Evolutionary conservation across 345 rosid species (phyloP), one percentile per base, ranked within the genome.

Genomic region (Adansonia digitata): DNA sequence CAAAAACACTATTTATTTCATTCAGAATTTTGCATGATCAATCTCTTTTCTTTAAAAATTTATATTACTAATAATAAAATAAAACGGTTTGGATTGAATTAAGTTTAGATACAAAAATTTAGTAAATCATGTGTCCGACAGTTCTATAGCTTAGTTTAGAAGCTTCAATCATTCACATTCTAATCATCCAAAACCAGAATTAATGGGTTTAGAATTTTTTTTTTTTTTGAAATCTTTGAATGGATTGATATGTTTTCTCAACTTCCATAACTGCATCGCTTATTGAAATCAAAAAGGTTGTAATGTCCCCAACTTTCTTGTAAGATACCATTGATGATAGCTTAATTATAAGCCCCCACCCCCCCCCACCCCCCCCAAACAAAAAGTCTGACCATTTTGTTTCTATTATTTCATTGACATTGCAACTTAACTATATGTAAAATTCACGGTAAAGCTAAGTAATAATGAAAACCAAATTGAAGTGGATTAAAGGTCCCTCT

Each of bases 401-500:
- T 43, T 37, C 71, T 22, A 66, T 66, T 7, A 68, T 17, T 48
- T 31, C 24, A 27, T 10, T 26, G 73, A 69, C 60, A 69, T 69
- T 49, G 59, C 43, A 69, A 60, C 55, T 60, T 59, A 39, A 60
- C 31, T 56, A 24, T 20, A n/a, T 45, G 18, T 48, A 43, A 5
- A 18, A 42, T 48, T 77, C 43, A 45, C 66, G 71, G 73, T 55
- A 51, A 49, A 27, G 45, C 63, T 26, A 55, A 60, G 66, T 27
- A 64, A 79, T 77, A 80, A 78, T 69, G 66, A 59, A 59, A 7
- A 61, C 8, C 34, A 22, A 26, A 22, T 6, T 20, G n/a, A 71
- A 63, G 66, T 64, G 76, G 83, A 75, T 73, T 59, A 53, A 72
- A 66, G 60, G 79, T 75, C 78, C 55, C 80, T 71, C 80, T 81